These are phyloP conservation scores for Helicostylum pulchrum DNA, from an alignment of 192 early-diverging fungal genomes.

Conservation along the genomic window DNA sequence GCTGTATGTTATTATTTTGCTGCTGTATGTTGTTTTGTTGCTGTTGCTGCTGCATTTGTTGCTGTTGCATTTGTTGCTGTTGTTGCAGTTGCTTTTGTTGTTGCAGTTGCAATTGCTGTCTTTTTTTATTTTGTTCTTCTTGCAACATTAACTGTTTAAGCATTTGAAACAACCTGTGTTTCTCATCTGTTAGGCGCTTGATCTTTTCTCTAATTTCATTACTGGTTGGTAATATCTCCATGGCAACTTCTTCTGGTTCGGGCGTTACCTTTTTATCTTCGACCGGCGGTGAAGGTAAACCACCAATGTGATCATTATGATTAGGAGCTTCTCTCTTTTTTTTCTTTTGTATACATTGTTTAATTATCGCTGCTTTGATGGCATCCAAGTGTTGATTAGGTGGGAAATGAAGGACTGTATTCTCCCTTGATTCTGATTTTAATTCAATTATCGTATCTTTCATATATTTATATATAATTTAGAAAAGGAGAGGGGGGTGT, in stretches of 20 bases:
- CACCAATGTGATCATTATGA: background rate
- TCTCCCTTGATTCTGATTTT: constrained; percentile 1
- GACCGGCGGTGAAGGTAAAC: constrained; percentile 19
- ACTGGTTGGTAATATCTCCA: background rate
- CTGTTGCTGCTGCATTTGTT: background rate
- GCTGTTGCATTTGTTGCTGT: background rate
- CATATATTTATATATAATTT: constrained; percentile 4
- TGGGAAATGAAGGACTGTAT: background rate
- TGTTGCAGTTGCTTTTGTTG: background rate
- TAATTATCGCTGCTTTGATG: constrained; percentile 7
- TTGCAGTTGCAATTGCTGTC: constrained; percentile 1
- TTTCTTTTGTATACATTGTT: background rate
- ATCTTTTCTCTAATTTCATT: constrained; percentile 6
- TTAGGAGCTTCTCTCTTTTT: background rate
- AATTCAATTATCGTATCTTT: background rate
- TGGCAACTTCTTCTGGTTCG: background rate
- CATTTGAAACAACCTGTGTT: constrained; percentile 18
- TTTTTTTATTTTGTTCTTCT: background rate
- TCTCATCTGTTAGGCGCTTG: constrained; percentile 7
- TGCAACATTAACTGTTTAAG: constrained; percentile 11
- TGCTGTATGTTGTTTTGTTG: background rate
- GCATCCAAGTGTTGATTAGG: constrained; percentile 1
- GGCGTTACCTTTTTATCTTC: constrained; percentile 3
- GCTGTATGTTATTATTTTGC: background rate
- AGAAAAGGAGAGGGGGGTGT: background rate